These are phyloP conservation scores for Cladosporium sp. DNA, from an alignment of 2,329 filamentous ascomycete genomes.

Conservation along the genomic window DNA sequence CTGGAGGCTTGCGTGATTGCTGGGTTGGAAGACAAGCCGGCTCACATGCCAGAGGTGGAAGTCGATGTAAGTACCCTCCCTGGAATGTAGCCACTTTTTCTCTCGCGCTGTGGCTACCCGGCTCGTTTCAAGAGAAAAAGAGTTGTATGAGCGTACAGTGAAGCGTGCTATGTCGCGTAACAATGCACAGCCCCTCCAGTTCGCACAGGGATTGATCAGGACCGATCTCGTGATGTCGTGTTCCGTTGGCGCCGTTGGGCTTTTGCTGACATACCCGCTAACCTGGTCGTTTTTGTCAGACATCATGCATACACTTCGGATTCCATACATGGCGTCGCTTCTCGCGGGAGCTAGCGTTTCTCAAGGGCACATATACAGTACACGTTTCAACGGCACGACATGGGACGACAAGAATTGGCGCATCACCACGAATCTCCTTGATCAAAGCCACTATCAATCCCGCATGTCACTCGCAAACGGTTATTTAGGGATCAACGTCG, in stretches of 20 bases:
- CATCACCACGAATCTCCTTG: slow-evolving; percentile 54
- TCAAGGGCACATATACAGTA: slow-evolving; percentile 43
- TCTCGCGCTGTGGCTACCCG: background rate
- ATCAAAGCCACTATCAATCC: slow-evolving; percentile 61
- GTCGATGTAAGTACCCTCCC: slow-evolving; percentile 1
- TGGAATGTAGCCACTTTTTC: slow-evolving; percentile 1
- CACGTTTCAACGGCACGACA: slow-evolving; percentile 53
- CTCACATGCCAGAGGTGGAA: background rate
- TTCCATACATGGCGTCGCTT: background rate
- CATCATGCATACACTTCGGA: slow-evolving; percentile 2
- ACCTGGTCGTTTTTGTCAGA: background rate
- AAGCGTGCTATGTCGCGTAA: background rate
- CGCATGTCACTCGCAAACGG: slow-evolving; percentile 63
- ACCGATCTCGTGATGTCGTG: background rate
- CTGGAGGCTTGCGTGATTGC: slow-evolving; percentile 10
- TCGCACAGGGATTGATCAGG: background rate
- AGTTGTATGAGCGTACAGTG: background rate
- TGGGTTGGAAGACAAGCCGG: background rate
- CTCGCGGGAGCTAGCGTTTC: background rate
- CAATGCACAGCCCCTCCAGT: background rate
- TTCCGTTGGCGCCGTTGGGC: background rate
- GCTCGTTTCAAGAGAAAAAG: background rate
- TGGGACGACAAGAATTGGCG: slow-evolving; percentile 62
- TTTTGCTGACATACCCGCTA: background rate
- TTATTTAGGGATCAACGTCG: slow-evolving; percentile 64